A percentile compares a stretch with the other conserved stretches of the same genome.
Evolutionary conservation across 805 yeast species (phyloP).

Genomic region (Ogataea naganishii): DNA sequence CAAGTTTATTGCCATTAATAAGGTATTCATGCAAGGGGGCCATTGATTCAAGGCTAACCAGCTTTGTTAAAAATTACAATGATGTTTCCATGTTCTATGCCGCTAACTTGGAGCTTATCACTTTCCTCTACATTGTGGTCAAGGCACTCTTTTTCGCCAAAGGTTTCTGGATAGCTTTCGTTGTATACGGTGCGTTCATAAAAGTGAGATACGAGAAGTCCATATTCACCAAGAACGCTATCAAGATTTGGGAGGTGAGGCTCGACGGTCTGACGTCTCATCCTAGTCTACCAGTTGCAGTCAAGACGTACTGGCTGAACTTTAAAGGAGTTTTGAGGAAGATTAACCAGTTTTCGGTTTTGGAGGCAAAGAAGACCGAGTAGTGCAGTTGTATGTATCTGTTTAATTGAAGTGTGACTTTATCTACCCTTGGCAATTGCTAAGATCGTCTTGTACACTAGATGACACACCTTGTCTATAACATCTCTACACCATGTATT

Average conservation of each 20-base stretch:
- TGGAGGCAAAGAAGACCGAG: no score
- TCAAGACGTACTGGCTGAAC: slow-evolving; percentile 41
- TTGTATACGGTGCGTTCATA: slow-evolving; percentile 53
- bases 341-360: no score
- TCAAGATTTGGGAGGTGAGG: slow-evolving; percentile 63
- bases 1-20: slow-evolving; percentile 54
- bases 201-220: slow-evolving; percentile 74
- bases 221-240: slow-evolving; percentile 57
- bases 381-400: no score
- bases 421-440: no score
- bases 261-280: slow-evolving; percentile 45
- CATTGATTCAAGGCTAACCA: slow-evolving; percentile 21
- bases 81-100: slow-evolving; percentile 52
- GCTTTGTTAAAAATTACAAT: slow-evolving; percentile 44
- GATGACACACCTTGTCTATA: no score
- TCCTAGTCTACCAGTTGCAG: slow-evolving; percentile 42
- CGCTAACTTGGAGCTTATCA: slow-evolving; percentile 42
- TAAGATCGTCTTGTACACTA: no score
- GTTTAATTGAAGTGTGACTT: no score
- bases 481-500: no score
- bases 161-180: slow-evolving; percentile 52
- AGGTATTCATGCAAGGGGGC: slow-evolving; percentile 5
- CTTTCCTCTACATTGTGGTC: slow-evolving; percentile 18
- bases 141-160: slow-evolving; percentile 45
- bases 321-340: slow-evolving; percentile 27